A percentile compares a stretch with the other conserved stretches of the same genome.
These are phyloP conservation scores for Aspergillus indologenus DNA, from an alignment of 495 filamentous ascomycete species.

Conservation along the genomic window DNA sequence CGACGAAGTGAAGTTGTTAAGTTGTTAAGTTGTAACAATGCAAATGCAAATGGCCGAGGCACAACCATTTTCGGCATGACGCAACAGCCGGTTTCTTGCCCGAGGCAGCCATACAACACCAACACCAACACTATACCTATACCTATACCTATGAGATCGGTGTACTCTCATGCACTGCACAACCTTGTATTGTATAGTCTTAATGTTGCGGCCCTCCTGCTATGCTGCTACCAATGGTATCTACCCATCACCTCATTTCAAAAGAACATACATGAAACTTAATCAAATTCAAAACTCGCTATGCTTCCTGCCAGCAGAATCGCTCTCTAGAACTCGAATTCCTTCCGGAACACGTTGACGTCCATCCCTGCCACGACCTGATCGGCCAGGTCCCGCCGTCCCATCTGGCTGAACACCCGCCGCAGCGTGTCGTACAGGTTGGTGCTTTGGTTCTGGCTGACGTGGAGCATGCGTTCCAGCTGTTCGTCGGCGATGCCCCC, in stretches of 20 bases:
- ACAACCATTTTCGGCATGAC: background rate
- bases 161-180: too few species aligned
- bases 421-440: slow-evolving; percentile 92
- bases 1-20: too few species aligned
- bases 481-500: slow-evolving; percentile 60
- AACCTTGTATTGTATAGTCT: too few species aligned
- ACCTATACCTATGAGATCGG: too few species aligned
- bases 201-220: too few species aligned
- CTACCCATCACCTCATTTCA: background rate
- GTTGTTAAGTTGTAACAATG: too few species aligned
- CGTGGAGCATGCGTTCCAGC: slow-evolving; percentile 71
- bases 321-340: slow-evolving; percentile 69
- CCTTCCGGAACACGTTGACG: slow-evolving; percentile 79
- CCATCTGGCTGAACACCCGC: slow-evolving; percentile 94
- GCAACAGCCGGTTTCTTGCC: background rate
- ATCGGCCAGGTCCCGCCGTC: slow-evolving; percentile 79
- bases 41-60: background rate
- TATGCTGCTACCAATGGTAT: background rate
- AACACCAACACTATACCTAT: too few species aligned
- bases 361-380: slow-evolving; percentile 85
- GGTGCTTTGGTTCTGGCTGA: slow-evolving; percentile 87
- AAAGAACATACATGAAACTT: background rate
- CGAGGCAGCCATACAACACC: background rate
- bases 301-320: background rate
- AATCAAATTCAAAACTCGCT: background rate